Conservation (phyloP, 225 moss, liverwort and hornwort genomes). For the Marchantia paleacea region DNA sequence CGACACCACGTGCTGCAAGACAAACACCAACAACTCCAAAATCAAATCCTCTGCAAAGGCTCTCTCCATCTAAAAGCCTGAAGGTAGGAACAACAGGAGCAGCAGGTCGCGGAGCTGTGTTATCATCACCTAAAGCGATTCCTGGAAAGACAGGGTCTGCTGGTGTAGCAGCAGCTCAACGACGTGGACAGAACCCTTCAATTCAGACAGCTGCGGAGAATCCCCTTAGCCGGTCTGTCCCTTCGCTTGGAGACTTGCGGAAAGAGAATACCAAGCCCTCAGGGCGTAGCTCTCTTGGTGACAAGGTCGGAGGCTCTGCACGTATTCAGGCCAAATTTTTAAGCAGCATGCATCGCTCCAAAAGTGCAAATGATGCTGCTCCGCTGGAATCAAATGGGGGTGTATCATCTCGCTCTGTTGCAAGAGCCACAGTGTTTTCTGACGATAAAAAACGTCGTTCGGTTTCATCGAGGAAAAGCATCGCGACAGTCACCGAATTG, state of each 20-base stretch:
- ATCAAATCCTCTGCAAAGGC: slow-evolving; percentile 47
- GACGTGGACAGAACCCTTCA: slow-evolving; percentile 43
- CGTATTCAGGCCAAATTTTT: slow-evolving; percentile 32
- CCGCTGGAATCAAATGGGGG: slow-evolving; percentile 66
- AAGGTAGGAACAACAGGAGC: slow-evolving; percentile 37
- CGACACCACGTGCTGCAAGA: slow-evolving; percentile 54
- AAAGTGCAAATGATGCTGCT: slow-evolving; percentile 60
- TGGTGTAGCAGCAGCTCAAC: slow-evolving; percentile 40
- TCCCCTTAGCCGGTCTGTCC: slow-evolving; percentile 79
- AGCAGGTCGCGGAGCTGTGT: slow-evolving; percentile 36
- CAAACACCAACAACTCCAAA: slow-evolving; percentile 65
- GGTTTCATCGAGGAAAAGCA: slow-evolving; percentile 51
- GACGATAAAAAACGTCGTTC: slow-evolving; percentile 64
- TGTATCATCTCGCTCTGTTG: slow-evolving; percentile 32
- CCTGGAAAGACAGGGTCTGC: slow-evolving; percentile 32
- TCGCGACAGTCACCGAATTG: slow-evolving; percentile 45
- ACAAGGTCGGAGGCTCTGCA: slow-evolving; percentile 60
- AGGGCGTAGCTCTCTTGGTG: slow-evolving; percentile 58
- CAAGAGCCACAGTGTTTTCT: slow-evolving; percentile 43
- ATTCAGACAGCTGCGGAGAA: slow-evolving; percentile 59
- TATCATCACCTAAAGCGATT: slow-evolving; percentile 44
- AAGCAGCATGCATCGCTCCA: slow-evolving; percentile 47
- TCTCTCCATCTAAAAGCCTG: slow-evolving; percentile 66
- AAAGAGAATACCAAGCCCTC: slow-evolving; percentile 93
- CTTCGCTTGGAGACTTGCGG: slow-evolving; percentile 75